Evolutionary conservation across 352 stramenopile genomes (phyloP), one percentile per base, ranked within the genome.

Genomic region (Pythium periplocum): DNA sequence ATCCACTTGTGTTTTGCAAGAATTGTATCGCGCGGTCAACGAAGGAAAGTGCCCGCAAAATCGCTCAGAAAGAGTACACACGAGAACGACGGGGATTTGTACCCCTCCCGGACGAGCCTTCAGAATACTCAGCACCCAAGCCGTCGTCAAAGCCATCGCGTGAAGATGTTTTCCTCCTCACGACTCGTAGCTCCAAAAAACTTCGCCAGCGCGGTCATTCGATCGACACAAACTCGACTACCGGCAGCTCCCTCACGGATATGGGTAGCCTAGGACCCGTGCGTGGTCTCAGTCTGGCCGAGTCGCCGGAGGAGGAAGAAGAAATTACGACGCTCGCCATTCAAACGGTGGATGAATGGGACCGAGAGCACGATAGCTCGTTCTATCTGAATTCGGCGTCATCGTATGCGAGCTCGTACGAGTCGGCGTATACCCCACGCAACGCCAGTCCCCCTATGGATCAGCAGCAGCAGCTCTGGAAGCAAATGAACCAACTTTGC

Each of bases 271-370:
- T 26, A 26, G 17, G 17, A 26, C 17, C 17, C 17, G 17, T 26
- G 17, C 17, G 17, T 26, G 17, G 17, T 26, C 17, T 26, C 17
- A 26, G 17, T 26, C 17, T 26, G 17, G 17, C 17, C 17, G 17
- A 26, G 17, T 26, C 17, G 17, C 17, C 17, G 17, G 17, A 26
- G 17, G 17, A 26, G 17, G 17, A 26, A 26, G 17, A 26, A 26
- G 17, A 26, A 26, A 26, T 26, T 26, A 26, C 17, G 17, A 26
- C 17, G 17, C 17, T 26, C 17, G 17, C 17, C 17, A 26, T 66
- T 45, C 47, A 66, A 48, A 66, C 52, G 7, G 52, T 56, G 34
- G 48, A 66, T 33, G 59, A 66, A 32, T 66, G 59, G 59, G 53
- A 66, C 41, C 59, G 53, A n/a, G 52, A 57, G 40, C 46, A 60